Conservation (phyloP, 257 asterid genomes). For the Solanum chmielewskii region DNA sequence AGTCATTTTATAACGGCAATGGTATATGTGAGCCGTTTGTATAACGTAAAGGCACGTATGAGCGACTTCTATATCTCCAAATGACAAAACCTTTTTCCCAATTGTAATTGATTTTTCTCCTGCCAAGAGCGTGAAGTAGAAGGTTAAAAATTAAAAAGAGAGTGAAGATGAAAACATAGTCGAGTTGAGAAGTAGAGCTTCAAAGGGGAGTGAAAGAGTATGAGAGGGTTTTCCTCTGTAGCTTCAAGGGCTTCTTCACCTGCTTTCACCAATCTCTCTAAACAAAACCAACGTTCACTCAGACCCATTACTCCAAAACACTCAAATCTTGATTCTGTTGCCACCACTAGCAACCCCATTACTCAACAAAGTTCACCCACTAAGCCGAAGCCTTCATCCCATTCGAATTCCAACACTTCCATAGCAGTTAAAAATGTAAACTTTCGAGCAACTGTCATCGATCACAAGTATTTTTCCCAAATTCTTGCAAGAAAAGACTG, state of each 20-base stretch:
- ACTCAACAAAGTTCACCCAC: constrained; percentile 26
- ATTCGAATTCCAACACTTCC: constrained; percentile 12
- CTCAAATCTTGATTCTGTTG: constrained; percentile 8
- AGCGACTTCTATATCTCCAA: too few relatives aligned
- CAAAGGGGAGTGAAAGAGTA: constrained; percentile 7
- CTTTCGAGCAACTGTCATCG: constrained; percentile 23
- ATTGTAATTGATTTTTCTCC: too few relatives aligned
- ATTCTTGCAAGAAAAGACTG: constrained; percentile 72
- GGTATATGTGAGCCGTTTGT: too few relatives aligned
- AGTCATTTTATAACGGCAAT: too few relatives aligned
- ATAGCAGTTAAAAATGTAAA: constrained; percentile 11
- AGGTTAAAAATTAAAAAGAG: neutral
- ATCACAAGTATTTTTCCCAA: constrained; percentile 39
- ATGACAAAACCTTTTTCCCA: too few relatives aligned
- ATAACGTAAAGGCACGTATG: too few relatives aligned
- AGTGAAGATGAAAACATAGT: neutral
- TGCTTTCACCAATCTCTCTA: constrained; percentile 15
- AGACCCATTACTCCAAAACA: constrained; percentile 12
- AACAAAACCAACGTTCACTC: neutral
- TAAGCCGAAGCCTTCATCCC: constrained; percentile 14
- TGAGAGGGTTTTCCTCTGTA: constrained; percentile 58
- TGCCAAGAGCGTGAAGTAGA: neutral
- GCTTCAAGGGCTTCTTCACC: constrained; percentile 47
- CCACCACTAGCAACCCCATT: constrained; percentile 1
- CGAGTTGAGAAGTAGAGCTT: neutral